Evolutionary conservation across 1,284 basidiomycete genomes (phyloP).

Genomic region (Meripilus lineatus): DNA sequence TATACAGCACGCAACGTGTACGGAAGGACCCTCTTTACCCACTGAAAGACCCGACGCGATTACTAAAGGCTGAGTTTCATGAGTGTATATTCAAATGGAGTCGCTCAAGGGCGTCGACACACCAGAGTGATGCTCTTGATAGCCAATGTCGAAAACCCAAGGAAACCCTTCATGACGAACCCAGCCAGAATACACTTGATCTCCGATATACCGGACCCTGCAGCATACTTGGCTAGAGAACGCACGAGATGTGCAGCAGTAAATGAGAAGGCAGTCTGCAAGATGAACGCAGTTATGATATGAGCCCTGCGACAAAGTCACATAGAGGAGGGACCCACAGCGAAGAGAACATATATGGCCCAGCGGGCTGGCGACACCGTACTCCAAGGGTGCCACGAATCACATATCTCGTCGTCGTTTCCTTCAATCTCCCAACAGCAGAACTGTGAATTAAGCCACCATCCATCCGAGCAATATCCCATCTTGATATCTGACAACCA

Average conservation of each 20-base stretch:
- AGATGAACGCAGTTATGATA: conserved; percentile 4
- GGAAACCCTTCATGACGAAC: conserved; percentile 94
- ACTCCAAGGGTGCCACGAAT: conserved; percentile 95
- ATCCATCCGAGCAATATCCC: conserved; percentile 94
- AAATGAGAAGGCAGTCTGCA: conserved; percentile 74
- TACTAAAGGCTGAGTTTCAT: conserved; percentile 71
- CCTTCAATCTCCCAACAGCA: conserved; percentile 96
- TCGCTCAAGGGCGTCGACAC: conserved; percentile 24
- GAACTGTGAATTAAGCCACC: conserved; percentile 98
- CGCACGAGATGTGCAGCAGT: conserved; percentile 86
- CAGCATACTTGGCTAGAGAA: conserved; percentile 90
- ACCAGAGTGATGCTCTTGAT: conserved; percentile 93
- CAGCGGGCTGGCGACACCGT: conserved; percentile 71
- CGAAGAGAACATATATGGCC: conserved; percentile 85
- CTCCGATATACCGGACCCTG: conserved; percentile 97
- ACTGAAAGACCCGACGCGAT: conserved; percentile 97
- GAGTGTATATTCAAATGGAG: background rate
- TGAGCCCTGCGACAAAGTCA: background rate
- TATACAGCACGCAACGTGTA: conserved; percentile 95
- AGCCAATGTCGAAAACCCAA: conserved; percentile 84
- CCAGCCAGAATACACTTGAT: conserved; percentile 99
- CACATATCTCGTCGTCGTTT: conserved; percentile 77
- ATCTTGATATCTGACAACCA: conserved; percentile 98
- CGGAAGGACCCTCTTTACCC: conserved; percentile 98
- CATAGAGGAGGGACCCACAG: conserved; percentile 49